Evolutionary conservation across 176 grass and related monocot genomes (phyloP).

Genomic region (Leersia perrieri): DNA sequence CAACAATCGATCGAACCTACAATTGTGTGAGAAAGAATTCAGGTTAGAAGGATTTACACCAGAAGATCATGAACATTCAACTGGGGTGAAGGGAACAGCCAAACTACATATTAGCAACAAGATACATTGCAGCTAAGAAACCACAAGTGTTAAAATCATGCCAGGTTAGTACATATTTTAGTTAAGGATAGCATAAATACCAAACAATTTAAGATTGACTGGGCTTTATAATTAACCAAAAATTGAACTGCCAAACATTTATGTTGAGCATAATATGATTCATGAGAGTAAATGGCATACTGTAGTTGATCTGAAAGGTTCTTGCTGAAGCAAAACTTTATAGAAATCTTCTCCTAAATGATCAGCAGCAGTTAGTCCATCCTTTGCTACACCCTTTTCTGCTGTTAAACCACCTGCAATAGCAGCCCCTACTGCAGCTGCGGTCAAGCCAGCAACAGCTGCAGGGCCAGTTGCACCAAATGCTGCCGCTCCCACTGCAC

Average conservation of each 20-base stretch:
- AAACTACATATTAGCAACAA: constrained; percentile 13
- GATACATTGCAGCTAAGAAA: neutral
- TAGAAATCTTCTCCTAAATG: constrained; percentile 69
- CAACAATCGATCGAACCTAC: constrained; percentile 73
- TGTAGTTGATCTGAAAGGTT: constrained; percentile 77
- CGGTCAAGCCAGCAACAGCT: constrained; percentile 56
- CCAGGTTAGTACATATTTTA: neutral
- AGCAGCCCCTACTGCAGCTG: constrained; percentile 55
- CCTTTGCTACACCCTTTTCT: constrained; percentile 56
- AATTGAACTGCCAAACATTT: neutral
- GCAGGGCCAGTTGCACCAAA: constrained; percentile 48
- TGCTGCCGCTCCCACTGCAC: constrained; percentile 44
- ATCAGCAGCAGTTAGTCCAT: constrained; percentile 54
- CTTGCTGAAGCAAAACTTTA: constrained; percentile 66
- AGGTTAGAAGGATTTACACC: constrained; percentile 24
- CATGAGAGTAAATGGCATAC: constrained; percentile 36
- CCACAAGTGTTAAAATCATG: neutral
- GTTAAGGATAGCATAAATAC: neutral
- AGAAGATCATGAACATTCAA: constrained; percentile 8
- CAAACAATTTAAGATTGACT: neutral
- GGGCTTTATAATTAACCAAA: neutral
- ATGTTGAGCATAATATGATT: neutral
- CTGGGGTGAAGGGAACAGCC: neutral
- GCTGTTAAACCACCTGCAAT: constrained; percentile 49
- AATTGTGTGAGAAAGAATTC: constrained; percentile 4